Base-by-base conservation (phyloP, 1,284 basidiomycete species). In the Anthracocystis setariae region DNA sequence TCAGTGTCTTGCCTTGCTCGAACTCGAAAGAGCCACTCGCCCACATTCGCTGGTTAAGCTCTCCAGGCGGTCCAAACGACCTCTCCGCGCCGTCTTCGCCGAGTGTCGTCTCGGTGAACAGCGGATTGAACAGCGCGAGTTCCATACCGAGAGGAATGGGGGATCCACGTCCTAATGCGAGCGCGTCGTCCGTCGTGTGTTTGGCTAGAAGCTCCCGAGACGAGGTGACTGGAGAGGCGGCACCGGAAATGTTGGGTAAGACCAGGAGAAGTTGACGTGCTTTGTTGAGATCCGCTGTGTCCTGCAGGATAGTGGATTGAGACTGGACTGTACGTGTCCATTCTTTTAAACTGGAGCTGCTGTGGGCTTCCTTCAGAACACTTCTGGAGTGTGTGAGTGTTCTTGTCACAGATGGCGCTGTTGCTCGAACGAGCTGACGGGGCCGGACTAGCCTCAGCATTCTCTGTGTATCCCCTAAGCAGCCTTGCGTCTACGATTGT, bases 31-130 rank as follows among this genome's bases (percentile, higher is more conserved):
- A 73, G 2, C 70, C 70, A 27, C 64, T 61, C 3, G 70, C 65
- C 70, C 70, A 73, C 70, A 73, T 73, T 1, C 70, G 47, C 39
- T 73, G 70, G 23, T 73, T 53, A 8, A 73, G 51, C 1, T 65
- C 70, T 13, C 64, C 70, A 0, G 65, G 70, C 3, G 70, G 70
- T 4, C 65, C 57, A 32, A 68, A 73, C 5, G 46, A 57, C n/a
- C 62, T 45, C 32, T 73, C 70, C 0, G 70, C 64, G 17, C 65
- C 64, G 27, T 68, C 65, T 1, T 42, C 3, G 15, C 56, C 56
- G 0, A 73, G 54, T 2, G 44, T 57, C 15, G n/a, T 23, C 18
- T 72, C 69, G 52, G 48, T 58, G 13, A 72, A 51, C 4, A 72
- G 56, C 0, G 69, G 69, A 17, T 72, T 67, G 64, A 72, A 72